Evolutionary conservation across 495 filamentous ascomycete species (phyloP).

Genomic region (Aspergillus mulundensis): DNA sequence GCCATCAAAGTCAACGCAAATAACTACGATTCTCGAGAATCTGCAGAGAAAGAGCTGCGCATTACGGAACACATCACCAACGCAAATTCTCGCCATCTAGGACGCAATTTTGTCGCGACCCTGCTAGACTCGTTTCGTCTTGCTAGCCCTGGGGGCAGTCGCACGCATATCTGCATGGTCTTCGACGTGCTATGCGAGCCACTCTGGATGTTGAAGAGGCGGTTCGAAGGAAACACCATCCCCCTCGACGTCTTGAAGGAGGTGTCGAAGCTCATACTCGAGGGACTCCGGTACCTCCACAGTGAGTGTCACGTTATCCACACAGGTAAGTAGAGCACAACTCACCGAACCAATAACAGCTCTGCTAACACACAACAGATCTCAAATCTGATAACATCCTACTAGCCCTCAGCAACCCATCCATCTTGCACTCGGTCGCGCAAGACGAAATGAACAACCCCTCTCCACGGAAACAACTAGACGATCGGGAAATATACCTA

Average conservation of each 20-base stretch:
- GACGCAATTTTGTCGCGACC: conserved; percentile 23
- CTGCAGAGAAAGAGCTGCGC: conserved; percentile 24
- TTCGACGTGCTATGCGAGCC: conserved; percentile 29
- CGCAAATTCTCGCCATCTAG: conserved; percentile 19
- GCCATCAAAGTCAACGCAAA: conserved; percentile 26
- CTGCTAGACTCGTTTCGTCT: conserved; percentile 31
- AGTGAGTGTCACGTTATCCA: conserved; percentile 35
- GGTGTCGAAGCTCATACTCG: conserved; percentile 27
- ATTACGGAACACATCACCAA: conserved; percentile 23
- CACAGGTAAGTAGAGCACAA: conserved; percentile 26
- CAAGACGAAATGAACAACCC: conserved; percentile 27
- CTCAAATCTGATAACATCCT: conserved; percentile 43
- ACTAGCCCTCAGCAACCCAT: conserved; percentile 30
- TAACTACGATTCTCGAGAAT: conserved; percentile 18
- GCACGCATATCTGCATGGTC: conserved; percentile 25
- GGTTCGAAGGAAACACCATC: conserved; percentile 19
- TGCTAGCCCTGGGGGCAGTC: conserved; percentile 20
- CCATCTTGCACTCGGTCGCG: conserved; percentile 28
- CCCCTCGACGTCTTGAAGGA: conserved; percentile 26
- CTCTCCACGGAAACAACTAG: conserved; percentile 27
- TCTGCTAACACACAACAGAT: conserved; percentile 24
- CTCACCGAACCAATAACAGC: not conserved
- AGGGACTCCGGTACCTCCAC: conserved; percentile 39
- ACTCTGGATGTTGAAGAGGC: conserved; percentile 28
- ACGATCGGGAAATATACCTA: conserved; percentile 30